Base-by-base conservation (phyloP, 2,329 filamentous ascomycete genomes). In the Pyricularia pennisetigena region DNA sequence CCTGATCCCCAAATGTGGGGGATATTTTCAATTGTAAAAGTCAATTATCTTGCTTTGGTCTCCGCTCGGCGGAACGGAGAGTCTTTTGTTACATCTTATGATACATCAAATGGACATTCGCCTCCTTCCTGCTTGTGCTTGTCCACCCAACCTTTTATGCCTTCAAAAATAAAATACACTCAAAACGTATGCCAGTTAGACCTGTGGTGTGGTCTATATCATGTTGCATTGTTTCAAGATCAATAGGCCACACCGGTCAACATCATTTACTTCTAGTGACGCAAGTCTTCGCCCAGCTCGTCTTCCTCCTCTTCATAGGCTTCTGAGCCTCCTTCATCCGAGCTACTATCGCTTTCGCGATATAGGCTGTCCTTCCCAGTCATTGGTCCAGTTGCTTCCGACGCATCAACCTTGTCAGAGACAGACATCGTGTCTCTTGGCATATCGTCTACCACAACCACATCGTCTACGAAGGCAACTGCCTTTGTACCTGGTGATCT, bases 401-500 rank as follows among this genome's bases (percentile, higher is more conserved):
- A 54, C 41, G 68, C 63, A 61, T 67, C 71, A 64, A 41, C 69
- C 71, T 26, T 32, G 8, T 49, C 65, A 26, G 49, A 57, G 4
- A 28, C 35, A 12, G 59, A 72, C 69, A 24, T 73, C 71, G 54
- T 10, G 1, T 64, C 70, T 35, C 76, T 76, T 64, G 76, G 57
- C 24, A 61, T n/a, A 6, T 61, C 77, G 29, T 70, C 76, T 6
- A 65, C 77, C 28, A 74, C 79, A 67, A 77, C 77, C 29, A 83
- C 78, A 62, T 86, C 85, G 26, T 88, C 86, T 2, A 82, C 82
- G 75, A 90, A 91, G 0, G 85, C 86, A 29, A 91, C 88, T 12
- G 82, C 84, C 75, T 89, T 90, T 75, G 66, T 73, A 75, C 64
- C 59, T 35, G 65, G 64, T 14, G 67, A 35, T 30, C 28, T 54